These are phyloP conservation scores for Cordyceps cicadae DNA, from an alignment of 2,329 filamentous ascomycete genomes.

Conservation along the genomic window DNA sequence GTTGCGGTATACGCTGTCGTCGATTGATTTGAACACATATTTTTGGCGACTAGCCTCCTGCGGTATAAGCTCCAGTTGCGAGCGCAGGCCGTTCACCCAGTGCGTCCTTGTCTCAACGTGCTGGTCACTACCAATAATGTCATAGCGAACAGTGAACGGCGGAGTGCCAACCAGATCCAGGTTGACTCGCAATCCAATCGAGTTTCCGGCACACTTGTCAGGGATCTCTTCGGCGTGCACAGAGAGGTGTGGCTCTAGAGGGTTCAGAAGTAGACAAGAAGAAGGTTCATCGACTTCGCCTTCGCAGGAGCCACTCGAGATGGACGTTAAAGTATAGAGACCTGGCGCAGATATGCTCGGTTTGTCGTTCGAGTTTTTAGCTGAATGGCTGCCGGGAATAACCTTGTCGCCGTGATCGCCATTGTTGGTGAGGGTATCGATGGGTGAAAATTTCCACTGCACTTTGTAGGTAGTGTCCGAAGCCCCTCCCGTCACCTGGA, in stretches of 20 bases:
- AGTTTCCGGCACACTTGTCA: slow-evolving; percentile 91
- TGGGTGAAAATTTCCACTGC: slow-evolving; percentile 73
- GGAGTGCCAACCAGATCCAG: slow-evolving; percentile 87
- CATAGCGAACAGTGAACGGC: slow-evolving; percentile 78
- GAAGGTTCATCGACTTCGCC: slow-evolving; percentile 90
- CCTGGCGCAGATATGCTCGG: slow-evolving; percentile 69
- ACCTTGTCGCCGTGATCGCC: slow-evolving; percentile 60
- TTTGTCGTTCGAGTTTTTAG: slow-evolving; percentile 54
- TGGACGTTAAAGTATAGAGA: slow-evolving; percentile 74
- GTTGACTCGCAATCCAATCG: slow-evolving; percentile 81
- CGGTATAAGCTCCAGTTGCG: slow-evolving; percentile 79
- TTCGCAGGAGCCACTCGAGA: slow-evolving; percentile 71
- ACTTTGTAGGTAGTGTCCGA: slow-evolving; percentile 62
- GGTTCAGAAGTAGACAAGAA: slow-evolving; percentile 87
- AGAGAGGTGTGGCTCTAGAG: slow-evolving; percentile 71
- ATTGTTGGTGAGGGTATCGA: slow-evolving; percentile 58
- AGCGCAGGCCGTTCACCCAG: slow-evolving; percentile 60
- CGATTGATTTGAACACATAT: slow-evolving; percentile 75
- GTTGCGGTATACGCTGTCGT: slow-evolving; percentile 71
- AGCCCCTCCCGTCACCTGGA: slow-evolving; percentile 50
- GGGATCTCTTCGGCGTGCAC: slow-evolving; percentile 74
- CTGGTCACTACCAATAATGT: slow-evolving; percentile 52
- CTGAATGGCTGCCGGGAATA: slow-evolving; percentile 47
- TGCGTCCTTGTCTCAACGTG: slow-evolving; percentile 47
- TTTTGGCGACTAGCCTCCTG: slow-evolving; percentile 73